Evolutionary conservation across 768 basidiomycete genomes (phyloP), one percentile per base, ranked within the genome.

Genomic region (Phlebiopsis flavidoalba): DNA sequence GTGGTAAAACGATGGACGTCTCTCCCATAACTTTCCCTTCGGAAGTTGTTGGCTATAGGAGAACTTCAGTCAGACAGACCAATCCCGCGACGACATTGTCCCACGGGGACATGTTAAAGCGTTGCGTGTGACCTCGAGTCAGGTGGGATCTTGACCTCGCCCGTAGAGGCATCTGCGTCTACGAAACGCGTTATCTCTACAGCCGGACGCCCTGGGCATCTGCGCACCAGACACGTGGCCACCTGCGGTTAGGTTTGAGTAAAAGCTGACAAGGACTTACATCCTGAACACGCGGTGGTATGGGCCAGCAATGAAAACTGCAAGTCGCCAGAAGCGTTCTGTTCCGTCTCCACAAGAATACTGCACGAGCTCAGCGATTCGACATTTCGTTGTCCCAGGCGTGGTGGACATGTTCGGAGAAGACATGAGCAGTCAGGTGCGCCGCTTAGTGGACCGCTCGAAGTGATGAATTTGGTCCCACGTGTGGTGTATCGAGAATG

Each of bases 261-360:
- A 12, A 43, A 43, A 12, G 11, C 12, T 12, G 17, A 17, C 40
- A 62, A 10, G 8, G 64, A 67, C 84, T 73, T 67, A 89, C 91
- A 90, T 75, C 70, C 79, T 77, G 66, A 95, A 89, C 26, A 93
- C 77, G 15, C 93, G n/a, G 83, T 31, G 87, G 83, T 49, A 94
- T 73, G 6, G 91, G 92, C 69, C 83, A 85, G 69, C 91, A 94
- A 40, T 83, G 80, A 50, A n/a, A 83, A 68, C 53, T 72, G 64
- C 5, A 68, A 71, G 8, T 55, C 65, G 14, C 73, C 74, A 15
- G 65, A 24, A 33, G 47, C 43, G 46, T 63, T 68, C 15, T 63
- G 66, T 60, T 80, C 75, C 48, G 73, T 66, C 49, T 80, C n/a
- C 74, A 70, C 91, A 94, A 26, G 75, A 80, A 70, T 83, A 88